These are phyloP conservation scores for Stenogyne calaminthoides DNA, from an alignment of 305 asterid species.

Conservation along the genomic window DNA sequence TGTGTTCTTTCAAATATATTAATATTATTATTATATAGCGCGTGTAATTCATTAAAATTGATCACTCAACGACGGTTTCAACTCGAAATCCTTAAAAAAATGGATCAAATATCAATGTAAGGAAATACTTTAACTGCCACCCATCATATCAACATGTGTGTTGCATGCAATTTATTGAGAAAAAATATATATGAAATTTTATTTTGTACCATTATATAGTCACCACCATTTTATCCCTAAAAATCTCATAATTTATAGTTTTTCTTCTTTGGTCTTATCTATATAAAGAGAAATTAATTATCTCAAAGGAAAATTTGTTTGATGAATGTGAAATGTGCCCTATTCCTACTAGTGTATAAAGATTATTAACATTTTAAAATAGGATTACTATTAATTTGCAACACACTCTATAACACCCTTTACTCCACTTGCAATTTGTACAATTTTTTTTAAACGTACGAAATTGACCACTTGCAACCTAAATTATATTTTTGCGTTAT, in stretches of 20 bases:
- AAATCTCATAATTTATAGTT: constrained; percentile 18
- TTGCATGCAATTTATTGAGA: constrained; percentile 10
- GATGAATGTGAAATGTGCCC: neutral
- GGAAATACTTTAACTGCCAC: neutral
- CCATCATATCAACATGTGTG: constrained; percentile 16
- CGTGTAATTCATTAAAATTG: neutral
- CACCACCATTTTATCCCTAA: constrained; percentile 3
- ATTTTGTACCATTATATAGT: neutral
- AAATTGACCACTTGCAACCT: neutral
- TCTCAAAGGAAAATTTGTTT: neutral
- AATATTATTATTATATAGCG: neutral
- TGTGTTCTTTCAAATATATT: neutral
- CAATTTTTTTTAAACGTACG: too few species aligned
- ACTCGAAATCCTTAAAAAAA: neutral
- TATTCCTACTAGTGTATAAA: neutral
- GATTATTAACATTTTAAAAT: neutral
- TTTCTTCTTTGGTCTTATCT: constrained; percentile 27
- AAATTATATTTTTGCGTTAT: too few species aligned
- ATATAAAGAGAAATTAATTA: neutral
- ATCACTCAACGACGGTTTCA: neutral
- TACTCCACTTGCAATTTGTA: neutral
- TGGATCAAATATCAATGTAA: neutral
- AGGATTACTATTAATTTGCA: too few species aligned
- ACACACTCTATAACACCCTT: too few species aligned
- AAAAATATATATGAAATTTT: neutral